Conservation (phyloP, 495 filamentous ascomycete species). For the Amniculicola lignicola region DNA sequence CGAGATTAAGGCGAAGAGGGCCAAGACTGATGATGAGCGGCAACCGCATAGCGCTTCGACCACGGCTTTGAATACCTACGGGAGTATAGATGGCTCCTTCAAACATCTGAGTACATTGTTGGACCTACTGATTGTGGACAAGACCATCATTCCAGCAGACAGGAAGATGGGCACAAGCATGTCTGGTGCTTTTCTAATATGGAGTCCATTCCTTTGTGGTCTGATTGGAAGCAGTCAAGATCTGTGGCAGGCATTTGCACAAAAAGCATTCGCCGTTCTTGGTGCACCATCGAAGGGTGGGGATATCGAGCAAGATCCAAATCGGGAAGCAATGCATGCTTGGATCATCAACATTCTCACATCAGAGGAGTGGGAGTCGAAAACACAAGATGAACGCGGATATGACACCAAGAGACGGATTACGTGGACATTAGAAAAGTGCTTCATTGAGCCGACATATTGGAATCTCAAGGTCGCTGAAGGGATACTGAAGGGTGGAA, state of each 20-base stretch:
- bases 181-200: constrained; percentile 39
- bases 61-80: too few species aligned
- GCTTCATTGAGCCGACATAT: constrained; percentile 9
- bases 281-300: not conserved
- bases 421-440: constrained; percentile 3
- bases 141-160: constrained; percentile 30
- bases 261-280: constrained; percentile 8
- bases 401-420: too few species aligned
- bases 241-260: too few species aligned
- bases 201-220: constrained; percentile 33
- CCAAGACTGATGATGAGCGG: too few species aligned
- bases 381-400: not conserved
- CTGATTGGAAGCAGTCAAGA: too few species aligned
- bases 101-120: too few species aligned
- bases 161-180: constrained; percentile 25
- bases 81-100: too few species aligned
- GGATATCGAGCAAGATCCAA: constrained; percentile 5
- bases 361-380: constrained; percentile 2
- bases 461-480: constrained; percentile 16
- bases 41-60: too few species aligned
- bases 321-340: constrained; percentile 29
- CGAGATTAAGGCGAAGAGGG: too few species aligned
- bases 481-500: not conserved
- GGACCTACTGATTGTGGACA: not conserved
- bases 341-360: constrained; percentile 36